Base-by-base conservation (phyloP, 2,329 filamentous ascomycete species). In the Fusarium sp. region DNA sequence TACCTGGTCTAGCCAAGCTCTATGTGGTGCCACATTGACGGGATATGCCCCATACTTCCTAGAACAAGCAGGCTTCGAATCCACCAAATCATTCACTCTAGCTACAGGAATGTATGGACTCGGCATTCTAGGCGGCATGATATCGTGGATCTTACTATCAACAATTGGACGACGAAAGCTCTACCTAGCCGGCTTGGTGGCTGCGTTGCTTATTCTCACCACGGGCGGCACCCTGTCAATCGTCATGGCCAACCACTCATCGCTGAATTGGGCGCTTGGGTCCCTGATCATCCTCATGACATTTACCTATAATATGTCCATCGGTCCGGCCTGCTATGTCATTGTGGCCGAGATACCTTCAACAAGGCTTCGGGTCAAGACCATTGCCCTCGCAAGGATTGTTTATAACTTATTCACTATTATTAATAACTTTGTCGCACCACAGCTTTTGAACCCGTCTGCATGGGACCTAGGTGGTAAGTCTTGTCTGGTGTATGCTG, bases 111-210 rank as follows among this genome's bases (percentile, higher is more conserved):
- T 81, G 51, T 83, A 80, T 17, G 79, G 78, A 15, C 78, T 85
- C 36, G 84, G 81, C 11, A 82, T 85, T 32, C 26, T 82, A 26
- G 81, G 85, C 8, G 80, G 81, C 20, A 72, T 83, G 24, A 57
- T 84, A 38, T 84, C 83, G 8, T 84, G 82, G 79, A 76, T 82
- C 13, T 79, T 82, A 20, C 80, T 85, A 26, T 79, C 79, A 41
- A 68, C 72, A 10, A 75, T 80, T 30, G 84, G 84, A 30, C 81
- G 84, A 10, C 79, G 84, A 7, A 62, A 22, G 9, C 80, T 85
- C 58, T 85, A 82, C 74, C 64, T 85, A 12, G 59, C 47, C 10
- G 84, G 84, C 5, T 75, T 84, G 50, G 71, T 72, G 7, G 74
- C 59, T 38, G 51, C 68, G 34, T 71, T 78, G 1, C 39, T 80